These are phyloP conservation scores for Aspergillus wentii DNA, from an alignment of 495 filamentous ascomycete genomes.

Conservation along the genomic window DNA sequence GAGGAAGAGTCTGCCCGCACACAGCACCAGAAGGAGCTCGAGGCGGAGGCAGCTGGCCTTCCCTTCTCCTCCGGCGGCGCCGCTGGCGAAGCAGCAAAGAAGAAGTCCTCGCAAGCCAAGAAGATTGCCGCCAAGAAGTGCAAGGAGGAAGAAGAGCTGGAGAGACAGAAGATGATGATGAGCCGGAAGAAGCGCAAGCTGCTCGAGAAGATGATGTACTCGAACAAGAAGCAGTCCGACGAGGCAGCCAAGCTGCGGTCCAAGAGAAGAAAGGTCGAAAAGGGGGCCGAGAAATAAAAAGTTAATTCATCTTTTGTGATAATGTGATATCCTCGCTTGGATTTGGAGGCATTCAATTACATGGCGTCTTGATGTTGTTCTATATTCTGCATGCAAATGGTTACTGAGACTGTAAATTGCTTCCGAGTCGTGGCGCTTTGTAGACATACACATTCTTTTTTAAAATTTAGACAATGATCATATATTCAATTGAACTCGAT, in stretches of 20 bases:
- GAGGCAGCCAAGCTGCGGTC: conserved; percentile 68
- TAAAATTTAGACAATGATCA: too few species aligned
- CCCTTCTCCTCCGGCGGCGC: conserved; percentile 36
- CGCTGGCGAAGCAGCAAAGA: conserved; percentile 39
- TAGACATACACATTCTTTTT: too few species aligned
- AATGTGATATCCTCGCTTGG: conserved; percentile 21
- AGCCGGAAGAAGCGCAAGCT: conserved; percentile 86
- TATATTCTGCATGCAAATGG: background rate
- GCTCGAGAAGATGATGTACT: conserved; percentile 87
- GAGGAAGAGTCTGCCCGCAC: conserved; percentile 46
- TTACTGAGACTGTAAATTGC: too few species aligned
- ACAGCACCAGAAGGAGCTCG: conserved; percentile 80
- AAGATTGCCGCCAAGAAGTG: conserved; percentile 62
- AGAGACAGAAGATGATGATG: conserved; percentile 89
- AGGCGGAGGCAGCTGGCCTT: conserved; percentile 74
- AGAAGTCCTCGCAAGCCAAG: conserved; percentile 61
- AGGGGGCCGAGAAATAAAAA: conserved; percentile 36
- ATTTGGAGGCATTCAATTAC: conserved; percentile 12
- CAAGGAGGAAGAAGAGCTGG: conserved; percentile 76
- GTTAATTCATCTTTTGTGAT: conserved; percentile 15
- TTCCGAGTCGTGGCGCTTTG: too few species aligned
- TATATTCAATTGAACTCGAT: too few species aligned
- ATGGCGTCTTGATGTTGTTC: conserved; percentile 11
- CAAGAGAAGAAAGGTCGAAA: conserved; percentile 88
- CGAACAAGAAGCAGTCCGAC: conserved; percentile 76